Percentiles rank a stretch among this genome's conserved stretches.
Conservation (phyloP, 441 rosid genomes). For the Pelargonium citronellum region DNA sequence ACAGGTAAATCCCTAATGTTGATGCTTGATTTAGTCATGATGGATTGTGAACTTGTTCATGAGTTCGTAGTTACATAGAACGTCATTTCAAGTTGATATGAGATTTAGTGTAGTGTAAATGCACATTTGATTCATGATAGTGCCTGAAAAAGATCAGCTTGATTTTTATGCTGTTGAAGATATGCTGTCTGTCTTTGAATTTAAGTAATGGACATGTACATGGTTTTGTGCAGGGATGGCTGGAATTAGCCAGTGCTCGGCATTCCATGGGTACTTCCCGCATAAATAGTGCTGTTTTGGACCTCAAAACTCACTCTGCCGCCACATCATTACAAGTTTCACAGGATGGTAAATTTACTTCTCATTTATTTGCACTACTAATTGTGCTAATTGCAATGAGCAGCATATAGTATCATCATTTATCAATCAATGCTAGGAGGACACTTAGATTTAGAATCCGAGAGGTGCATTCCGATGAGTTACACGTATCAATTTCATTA, state of each 20-base stretch:
- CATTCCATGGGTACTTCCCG: slow-evolving; percentile 90
- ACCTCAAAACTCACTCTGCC: slow-evolving; percentile 70
- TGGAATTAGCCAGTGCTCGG: slow-evolving; percentile 80
- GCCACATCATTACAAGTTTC: slow-evolving; percentile 52
- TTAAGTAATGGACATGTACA: neutral
- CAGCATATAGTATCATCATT: too few species aligned
- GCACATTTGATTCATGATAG: neutral
- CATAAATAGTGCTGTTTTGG: slow-evolving; percentile 58
- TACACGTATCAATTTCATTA: neutral
- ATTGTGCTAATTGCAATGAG: neutral
- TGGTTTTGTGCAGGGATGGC: slow-evolving; percentile 61
- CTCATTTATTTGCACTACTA: neutral
- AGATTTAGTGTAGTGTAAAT: neutral
- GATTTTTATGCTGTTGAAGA: neutral
- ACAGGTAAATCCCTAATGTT: slow-evolving; percentile 39
- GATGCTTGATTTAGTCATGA: slow-evolving; percentile 10
- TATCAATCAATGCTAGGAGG: too few species aligned
- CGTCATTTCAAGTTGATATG: neutral
- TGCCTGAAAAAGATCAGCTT: slow-evolving; percentile 1
- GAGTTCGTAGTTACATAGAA: neutral
- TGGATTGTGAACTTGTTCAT: neutral
- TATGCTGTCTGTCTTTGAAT: neutral
- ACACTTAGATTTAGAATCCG: neutral
- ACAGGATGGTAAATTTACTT: slow-evolving; percentile 31
- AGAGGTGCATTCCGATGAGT: slow-evolving; percentile 1